A percentile compares a stretch with the other conserved stretches of the same genome.
These are phyloP conservation scores for Tetrastigma voinierianum DNA, from an alignment of 164 flowering plant species.

Conservation along the genomic window DNA sequence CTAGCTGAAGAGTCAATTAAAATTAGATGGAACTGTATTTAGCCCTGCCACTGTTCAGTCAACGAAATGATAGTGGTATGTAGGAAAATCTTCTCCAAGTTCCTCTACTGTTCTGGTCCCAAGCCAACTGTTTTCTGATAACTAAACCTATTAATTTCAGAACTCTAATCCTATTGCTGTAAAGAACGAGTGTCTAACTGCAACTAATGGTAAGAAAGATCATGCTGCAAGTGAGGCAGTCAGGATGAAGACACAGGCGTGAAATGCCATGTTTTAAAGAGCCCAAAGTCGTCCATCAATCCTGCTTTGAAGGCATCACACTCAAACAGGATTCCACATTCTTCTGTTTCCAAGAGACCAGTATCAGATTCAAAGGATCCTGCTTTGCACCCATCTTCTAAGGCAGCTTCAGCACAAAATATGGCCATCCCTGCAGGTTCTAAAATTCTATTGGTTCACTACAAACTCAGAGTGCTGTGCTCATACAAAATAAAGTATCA, in stretches of 20 bases:
- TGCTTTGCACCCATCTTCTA: slow-evolving; percentile 41
- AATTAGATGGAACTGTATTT: slow-evolving; percentile 17
- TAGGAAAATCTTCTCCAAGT: slow-evolving; percentile 45
- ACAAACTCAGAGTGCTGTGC: slow-evolving; percentile 37
- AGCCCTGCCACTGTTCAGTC: slow-evolving; percentile 26
- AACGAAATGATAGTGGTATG: slow-evolving; percentile 32
- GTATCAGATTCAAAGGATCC: slow-evolving; percentile 53
- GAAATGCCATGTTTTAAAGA: slow-evolving; percentile 42
- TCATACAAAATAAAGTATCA: slow-evolving; percentile 38
- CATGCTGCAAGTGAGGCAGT: slow-evolving; percentile 17
- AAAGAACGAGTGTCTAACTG: slow-evolving; percentile 33
- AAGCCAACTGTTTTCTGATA: slow-evolving; percentile 39
- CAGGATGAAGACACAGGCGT: slow-evolving; percentile 38
- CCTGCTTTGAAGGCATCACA: slow-evolving; percentile 40
- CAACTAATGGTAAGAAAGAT: slow-evolving; percentile 39
- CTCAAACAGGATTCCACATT: slow-evolving; percentile 35
- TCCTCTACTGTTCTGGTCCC: slow-evolving; percentile 26
- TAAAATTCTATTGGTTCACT: slow-evolving; percentile 35
- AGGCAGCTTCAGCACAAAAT: slow-evolving; percentile 33
- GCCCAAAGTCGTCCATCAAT: slow-evolving; percentile 34
- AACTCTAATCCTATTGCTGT: slow-evolving; percentile 23
- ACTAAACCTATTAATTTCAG: slow-evolving; percentile 26
- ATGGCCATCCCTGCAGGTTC: slow-evolving; percentile 28
- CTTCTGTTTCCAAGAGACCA: slow-evolving; percentile 35
- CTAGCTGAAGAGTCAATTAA: slow-evolving; percentile 33